These are phyloP conservation scores for Tricladium varicosporioides DNA, from an alignment of 2,329 filamentous ascomycete genomes.

Conservation along the genomic window DNA sequence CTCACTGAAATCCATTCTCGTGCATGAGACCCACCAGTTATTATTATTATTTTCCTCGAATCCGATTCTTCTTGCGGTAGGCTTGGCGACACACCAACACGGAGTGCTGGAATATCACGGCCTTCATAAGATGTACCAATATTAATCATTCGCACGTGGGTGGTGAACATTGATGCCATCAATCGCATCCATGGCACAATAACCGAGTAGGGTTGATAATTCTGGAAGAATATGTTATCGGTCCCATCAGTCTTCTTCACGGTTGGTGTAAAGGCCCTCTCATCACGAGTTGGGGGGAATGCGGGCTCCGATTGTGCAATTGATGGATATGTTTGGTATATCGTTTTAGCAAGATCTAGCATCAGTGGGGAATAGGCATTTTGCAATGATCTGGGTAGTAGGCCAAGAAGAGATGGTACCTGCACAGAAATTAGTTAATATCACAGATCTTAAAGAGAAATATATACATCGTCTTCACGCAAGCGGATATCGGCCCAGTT, in stretches of 20 bases:
- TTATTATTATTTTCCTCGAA: slow-evolving; percentile 71
- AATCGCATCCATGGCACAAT: slow-evolving; percentile 84
- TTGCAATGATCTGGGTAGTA: slow-evolving; percentile 74
- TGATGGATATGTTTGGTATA: slow-evolving; percentile 69
- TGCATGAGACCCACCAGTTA: slow-evolving; percentile 86
- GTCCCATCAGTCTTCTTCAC: slow-evolving; percentile 33
- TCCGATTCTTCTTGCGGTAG: slow-evolving; percentile 41
- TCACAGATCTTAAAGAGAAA: background rate
- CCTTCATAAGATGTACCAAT: slow-evolving; percentile 89
- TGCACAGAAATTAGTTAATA: slow-evolving; percentile 30
- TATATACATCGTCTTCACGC: slow-evolving; percentile 67
- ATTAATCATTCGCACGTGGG: slow-evolving; percentile 68
- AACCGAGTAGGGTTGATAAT: slow-evolving; percentile 86
- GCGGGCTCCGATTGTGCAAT: slow-evolving; percentile 22
- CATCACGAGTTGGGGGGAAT: slow-evolving; percentile 22
- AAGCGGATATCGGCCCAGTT: slow-evolving; percentile 84
- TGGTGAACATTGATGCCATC: slow-evolving; percentile 85
- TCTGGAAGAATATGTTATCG: slow-evolving; percentile 84
- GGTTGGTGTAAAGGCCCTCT: slow-evolving; percentile 32
- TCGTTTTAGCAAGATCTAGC: slow-evolving; percentile 72
- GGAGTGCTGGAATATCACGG: slow-evolving; percentile 78
- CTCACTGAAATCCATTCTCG: slow-evolving; percentile 95
- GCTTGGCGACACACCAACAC: slow-evolving; percentile 63
- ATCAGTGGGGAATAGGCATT: slow-evolving; percentile 73
- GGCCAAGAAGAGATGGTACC: slow-evolving; percentile 70